These are phyloP conservation scores for Exophiala sp. DNA, from an alignment of 2,329 filamentous ascomycete genomes.

Conservation along the genomic window DNA sequence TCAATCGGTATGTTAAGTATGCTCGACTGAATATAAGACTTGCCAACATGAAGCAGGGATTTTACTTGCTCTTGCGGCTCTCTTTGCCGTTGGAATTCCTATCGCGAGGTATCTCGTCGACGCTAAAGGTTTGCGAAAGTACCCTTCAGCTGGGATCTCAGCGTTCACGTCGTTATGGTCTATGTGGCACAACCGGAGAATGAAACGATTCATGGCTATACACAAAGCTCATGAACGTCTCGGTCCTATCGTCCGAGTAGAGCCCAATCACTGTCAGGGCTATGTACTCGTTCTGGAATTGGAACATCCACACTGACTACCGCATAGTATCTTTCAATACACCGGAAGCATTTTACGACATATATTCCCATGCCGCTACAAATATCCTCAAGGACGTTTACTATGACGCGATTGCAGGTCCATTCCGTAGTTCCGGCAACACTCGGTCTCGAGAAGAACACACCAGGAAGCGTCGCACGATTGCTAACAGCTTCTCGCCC, in stretches of 20 bases:
- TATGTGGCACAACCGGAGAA: neutral
- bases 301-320: neutral
- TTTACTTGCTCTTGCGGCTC: neutral
- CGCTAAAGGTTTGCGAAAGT: neutral
- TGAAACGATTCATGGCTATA: neutral
- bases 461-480: neutral
- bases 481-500: neutral
- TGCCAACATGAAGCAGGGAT: neutral
- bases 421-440: neutral
- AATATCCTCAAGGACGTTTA: conserved; percentile 3
- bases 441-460: neutral
- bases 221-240: neutral
- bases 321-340: neutral
- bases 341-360: neutral
- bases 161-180: neutral
- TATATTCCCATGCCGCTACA: neutral
- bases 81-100: neutral
- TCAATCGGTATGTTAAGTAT: neutral
- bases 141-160: neutral
- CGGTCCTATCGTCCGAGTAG: neutral
- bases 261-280: neutral
- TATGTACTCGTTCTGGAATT: neutral
- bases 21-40: neutral
- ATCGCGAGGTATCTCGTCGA: neutral
- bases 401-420: conserved; percentile 2